Evolutionary conservation across 1,139 yeast species (phyloP), one percentile per base, ranked within the genome.

Genomic region (Nakaseomyces sp.): DNA sequence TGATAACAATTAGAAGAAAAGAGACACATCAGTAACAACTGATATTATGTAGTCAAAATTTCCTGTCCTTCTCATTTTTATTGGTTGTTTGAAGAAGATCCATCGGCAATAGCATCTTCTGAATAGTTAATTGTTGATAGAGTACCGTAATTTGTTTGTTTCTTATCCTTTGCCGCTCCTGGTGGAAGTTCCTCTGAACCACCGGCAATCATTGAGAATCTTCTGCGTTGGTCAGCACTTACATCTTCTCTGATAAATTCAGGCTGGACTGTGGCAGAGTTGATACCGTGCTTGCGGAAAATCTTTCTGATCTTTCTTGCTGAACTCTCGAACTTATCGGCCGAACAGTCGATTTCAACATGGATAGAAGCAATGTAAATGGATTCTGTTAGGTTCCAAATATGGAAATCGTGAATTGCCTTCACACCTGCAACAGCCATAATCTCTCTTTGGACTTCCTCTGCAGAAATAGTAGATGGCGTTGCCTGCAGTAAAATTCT

Each of bases 261-360:
- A 0, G 96, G 97, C 65, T 91, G 98, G 42, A 91, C 89, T 1
- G 98, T 91, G 17, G 93, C 95, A 35, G 94, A 83, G 56, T 88
- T 95, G 48, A 91, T 81, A 30, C 96, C 96, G 59, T 79, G 84
- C 28, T 74, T 78, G 55, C 86, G 95, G 60, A 91, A 73, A 42
- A 89, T 79, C 44, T 77, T 77, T 60, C 95, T 77, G 45, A 91
- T 91, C 48, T 77, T 76, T 42, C 79, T 72, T 6, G 95, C 95
- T 41, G 85, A 74, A n/a, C 69, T 66, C 51, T 82, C 67, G 61
- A 88, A 91, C 37, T 75, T 73, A 44, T 73, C 76, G n/a, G 84
- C 82, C 4, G 73, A 69, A 13, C 76, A 73, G 45, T 74, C 72
- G 41, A 88, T 72, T 54, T 88, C 85, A 37, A 89, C 81, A 61